These are phyloP conservation scores for Emydomyces testavorans DNA, from an alignment of 2,329 filamentous ascomycete species.

Conservation along the genomic window DNA sequence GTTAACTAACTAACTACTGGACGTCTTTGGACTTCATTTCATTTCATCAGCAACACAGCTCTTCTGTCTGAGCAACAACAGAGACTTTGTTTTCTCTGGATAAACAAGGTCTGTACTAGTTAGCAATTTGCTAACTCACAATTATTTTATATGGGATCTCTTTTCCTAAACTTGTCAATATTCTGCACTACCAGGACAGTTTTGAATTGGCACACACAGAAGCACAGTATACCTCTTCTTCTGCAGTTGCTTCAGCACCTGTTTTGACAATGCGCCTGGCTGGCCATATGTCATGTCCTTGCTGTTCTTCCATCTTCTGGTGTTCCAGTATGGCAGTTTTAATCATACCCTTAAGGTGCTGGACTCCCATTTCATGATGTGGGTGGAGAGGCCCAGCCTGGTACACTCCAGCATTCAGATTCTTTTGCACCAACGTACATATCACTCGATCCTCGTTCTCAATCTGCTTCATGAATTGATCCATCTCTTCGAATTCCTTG, in stretches of 20 bases:
- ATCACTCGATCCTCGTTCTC: slow-evolving; percentile 55
- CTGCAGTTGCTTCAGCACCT: neutral
- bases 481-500: slow-evolving; percentile 47
- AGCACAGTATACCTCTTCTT: neutral
- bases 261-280: slow-evolving; percentile 18
- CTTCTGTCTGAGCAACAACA: no score
- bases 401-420: slow-evolving; percentile 51
- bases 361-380: slow-evolving; percentile 46
- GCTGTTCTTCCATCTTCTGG: slow-evolving; percentile 37
- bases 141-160: no score
- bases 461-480: slow-evolving; percentile 51
- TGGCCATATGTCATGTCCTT: slow-evolving; percentile 43
- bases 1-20: no score
- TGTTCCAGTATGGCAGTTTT: slow-evolving; percentile 42
- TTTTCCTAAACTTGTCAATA: no score
- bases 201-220: no score
- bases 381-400: slow-evolving; percentile 54
- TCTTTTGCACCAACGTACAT: slow-evolving; percentile 48
- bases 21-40: no score
- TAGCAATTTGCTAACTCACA: no score
- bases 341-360: slow-evolving; percentile 46
- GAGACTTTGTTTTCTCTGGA: no score
- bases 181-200: neutral
- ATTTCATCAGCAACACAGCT: no score
- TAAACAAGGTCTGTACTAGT: no score